phyloP scores from a whole-genome alignment of 805 yeast genomes.

The Dipodascus albidus region DNA sequence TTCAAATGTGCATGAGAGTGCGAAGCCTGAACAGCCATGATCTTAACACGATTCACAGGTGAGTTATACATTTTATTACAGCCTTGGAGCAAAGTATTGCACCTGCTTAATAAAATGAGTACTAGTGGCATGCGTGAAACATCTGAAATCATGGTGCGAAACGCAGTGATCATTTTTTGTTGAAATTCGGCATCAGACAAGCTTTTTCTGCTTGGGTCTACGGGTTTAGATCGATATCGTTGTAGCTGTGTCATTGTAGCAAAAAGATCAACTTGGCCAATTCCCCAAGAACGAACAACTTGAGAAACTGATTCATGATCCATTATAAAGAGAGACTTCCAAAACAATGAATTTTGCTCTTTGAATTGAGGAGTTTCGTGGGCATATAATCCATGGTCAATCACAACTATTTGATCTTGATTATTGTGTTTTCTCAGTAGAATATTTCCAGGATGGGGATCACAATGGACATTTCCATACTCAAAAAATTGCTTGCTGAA shows the following conservation, averaged over 20 bases:
- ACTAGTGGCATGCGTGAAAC: constrained; percentile 56
- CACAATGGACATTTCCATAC: constrained; percentile 63
- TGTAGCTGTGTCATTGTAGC: constrained; percentile 43
- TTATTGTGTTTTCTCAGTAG: constrained; percentile 33
- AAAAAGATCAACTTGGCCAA: constrained; percentile 51
- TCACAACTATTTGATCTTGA: constrained; percentile 40
- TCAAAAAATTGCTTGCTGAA: constrained; percentile 49
- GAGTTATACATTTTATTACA: constrained; percentile 54
- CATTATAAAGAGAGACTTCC: constrained; percentile 49
- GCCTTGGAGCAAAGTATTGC: constrained; percentile 67
- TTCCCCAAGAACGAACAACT: constrained; percentile 55
- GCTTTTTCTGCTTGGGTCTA: constrained; percentile 31
- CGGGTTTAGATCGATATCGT: constrained; percentile 28
- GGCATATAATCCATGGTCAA: constrained; percentile 70
- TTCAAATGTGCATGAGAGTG: neutral
- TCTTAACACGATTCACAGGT: constrained; percentile 61
- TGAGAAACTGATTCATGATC: constrained; percentile 36
- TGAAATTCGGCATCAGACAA: constrained; percentile 38
- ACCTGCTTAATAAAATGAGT: constrained; percentile 51
- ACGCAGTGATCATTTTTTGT: constrained; percentile 32
- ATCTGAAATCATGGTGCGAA: constrained; percentile 48
- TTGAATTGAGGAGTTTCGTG: constrained; percentile 39
- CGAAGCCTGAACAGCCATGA: constrained; percentile 47
- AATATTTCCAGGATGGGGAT: constrained; percentile 76
- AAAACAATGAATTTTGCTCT: constrained; percentile 44